Evolutionary conservation across 2,329 filamentous ascomycete genomes (phyloP).

Genomic region (Laburnicola sp.): DNA sequence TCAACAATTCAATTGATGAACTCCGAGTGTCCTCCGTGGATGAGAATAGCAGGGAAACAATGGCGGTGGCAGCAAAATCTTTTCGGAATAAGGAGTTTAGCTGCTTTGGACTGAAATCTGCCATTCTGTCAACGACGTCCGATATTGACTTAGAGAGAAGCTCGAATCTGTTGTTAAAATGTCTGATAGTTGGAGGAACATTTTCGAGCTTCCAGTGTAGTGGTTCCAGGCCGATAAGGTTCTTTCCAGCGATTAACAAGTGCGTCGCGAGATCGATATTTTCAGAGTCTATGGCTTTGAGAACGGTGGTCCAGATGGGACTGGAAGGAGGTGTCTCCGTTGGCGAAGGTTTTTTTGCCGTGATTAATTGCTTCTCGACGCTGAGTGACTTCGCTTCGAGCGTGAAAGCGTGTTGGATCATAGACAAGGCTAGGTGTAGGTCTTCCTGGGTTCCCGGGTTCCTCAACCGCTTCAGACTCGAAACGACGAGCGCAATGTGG

Average conservation of each 20-base stretch:
- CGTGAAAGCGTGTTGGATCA: conserved; percentile 67
- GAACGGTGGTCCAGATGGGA: conserved; percentile 76
- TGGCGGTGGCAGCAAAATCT: conserved; percentile 68
- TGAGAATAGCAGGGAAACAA: conserved; percentile 80
- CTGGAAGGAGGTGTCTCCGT: conserved; percentile 70
- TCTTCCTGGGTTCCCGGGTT: conserved; percentile 34
- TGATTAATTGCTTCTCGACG: conserved; percentile 69
- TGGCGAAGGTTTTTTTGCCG: conserved; percentile 62
- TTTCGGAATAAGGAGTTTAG: conserved; percentile 71
- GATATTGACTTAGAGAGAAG: conserved; percentile 66
- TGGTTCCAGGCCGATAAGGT: conserved; percentile 74
- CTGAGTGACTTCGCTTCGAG: conserved; percentile 72
- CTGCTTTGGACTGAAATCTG: conserved; percentile 71
- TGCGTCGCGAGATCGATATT: conserved; percentile 73
- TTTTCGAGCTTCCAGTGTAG: conserved; percentile 55
- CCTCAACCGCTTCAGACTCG: conserved; percentile 35
- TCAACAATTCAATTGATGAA: conserved; percentile 78
- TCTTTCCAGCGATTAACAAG: conserved; percentile 70
- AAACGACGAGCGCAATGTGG: conserved; percentile 52
- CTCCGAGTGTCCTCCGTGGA: conserved; percentile 78
- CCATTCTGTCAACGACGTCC: conserved; percentile 75
- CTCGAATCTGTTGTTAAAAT: conserved; percentile 76
- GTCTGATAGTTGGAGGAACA: conserved; percentile 59
- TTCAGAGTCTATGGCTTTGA: conserved; percentile 67
- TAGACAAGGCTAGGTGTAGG: conserved; percentile 59